These are phyloP conservation scores for Hypoxylon sp. DNA, from an alignment of 2,329 filamentous ascomycete genomes.

Conservation along the genomic window DNA sequence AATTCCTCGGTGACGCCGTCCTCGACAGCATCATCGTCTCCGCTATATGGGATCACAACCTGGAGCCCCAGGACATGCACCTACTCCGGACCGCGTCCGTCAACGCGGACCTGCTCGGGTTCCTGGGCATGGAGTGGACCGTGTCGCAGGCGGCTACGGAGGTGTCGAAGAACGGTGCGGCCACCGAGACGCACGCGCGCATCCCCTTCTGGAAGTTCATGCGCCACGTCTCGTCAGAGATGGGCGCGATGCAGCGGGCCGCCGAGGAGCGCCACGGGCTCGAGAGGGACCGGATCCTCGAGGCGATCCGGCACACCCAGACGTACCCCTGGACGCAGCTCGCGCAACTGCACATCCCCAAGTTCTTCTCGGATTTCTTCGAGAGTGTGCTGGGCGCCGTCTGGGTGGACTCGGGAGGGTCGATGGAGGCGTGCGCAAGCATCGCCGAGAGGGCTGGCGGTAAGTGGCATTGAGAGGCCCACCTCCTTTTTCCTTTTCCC, in stretches of 20 bases:
- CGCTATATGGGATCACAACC: constrained; percentile 60
- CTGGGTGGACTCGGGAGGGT: constrained; percentile 76
- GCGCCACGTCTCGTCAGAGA: constrained; percentile 60
- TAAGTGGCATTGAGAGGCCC: no score
- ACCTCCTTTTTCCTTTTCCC: no score
- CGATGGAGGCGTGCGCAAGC: constrained; percentile 63
- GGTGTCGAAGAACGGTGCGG: constrained; percentile 38
- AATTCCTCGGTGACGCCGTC: constrained; percentile 87
- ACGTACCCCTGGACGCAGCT: constrained; percentile 82
- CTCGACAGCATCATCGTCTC: constrained; percentile 79
- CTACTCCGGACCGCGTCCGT: constrained; percentile 76
- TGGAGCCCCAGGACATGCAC: constrained; percentile 72
- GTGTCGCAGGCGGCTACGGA: constrained; percentile 46
- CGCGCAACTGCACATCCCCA: constrained; percentile 69
- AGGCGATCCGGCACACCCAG: constrained; percentile 57
- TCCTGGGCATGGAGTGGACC: constrained; percentile 70
- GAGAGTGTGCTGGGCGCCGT: constrained; percentile 84
- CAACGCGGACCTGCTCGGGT: constrained; percentile 82
- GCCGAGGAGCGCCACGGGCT: constrained; percentile 55
- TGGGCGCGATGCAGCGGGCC: constrained; percentile 56
- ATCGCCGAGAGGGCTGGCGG: constrained; percentile 71
- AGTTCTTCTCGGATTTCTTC: constrained; percentile 84
- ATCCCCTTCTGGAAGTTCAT: constrained; percentile 74
- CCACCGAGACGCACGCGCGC: constrained; percentile 38
- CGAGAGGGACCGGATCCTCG: constrained; percentile 58